Base-by-base conservation (phyloP, 2,329 filamentous ascomycete species). In the Colletotrichum trifolii region DNA sequence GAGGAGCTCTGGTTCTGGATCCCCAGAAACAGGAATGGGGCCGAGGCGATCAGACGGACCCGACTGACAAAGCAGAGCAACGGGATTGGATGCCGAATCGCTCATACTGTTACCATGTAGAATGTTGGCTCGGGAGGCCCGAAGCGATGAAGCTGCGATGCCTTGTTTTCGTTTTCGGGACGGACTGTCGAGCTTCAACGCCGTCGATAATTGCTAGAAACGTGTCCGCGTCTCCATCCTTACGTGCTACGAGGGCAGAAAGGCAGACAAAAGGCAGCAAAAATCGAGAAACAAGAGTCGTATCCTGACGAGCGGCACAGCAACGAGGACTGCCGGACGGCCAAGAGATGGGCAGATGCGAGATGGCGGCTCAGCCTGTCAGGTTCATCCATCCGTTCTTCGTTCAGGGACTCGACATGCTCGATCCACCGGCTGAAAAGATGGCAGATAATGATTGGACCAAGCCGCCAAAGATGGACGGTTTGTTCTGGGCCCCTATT, bases 21-120 rank as follows among this genome's bases (percentile, higher is more conserved):
- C 25, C 25, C 17, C 8, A 36, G 38, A 25, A 38, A 39, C 48
- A 15, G 40, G 17, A 46, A 55, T 8, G 25, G 38, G 47, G 25
- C 33, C 45, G 43, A 42, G 49, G 59, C 33, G 59, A 55, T 61
- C 58, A 52, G 48, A 7, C 47, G 48, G 54, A 40, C 40, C 25
- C 38, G 9, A 17, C 62, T 65, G 57, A 65, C 62, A 65, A 65
- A 65, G 50, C 39, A 39, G 25, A 34, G 46, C n/a, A 11, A 55
- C 62, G 46, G 62, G 57, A 65, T 65, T 65, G 62, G 62, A 40
- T 52, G 46, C 40, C 50, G 62, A 50, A 33, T 10, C 25, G 40
- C 15, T 25, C 60, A n/a, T 40, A 13, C 8, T 11, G 33, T 17
- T 33, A 11, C 43, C 39, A 35, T 54, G 25, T 25, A 5, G 25